phyloP scores from a whole-genome alignment of 2,329 filamentous ascomycete genomes.

The Fusarium albidum region DNA sequence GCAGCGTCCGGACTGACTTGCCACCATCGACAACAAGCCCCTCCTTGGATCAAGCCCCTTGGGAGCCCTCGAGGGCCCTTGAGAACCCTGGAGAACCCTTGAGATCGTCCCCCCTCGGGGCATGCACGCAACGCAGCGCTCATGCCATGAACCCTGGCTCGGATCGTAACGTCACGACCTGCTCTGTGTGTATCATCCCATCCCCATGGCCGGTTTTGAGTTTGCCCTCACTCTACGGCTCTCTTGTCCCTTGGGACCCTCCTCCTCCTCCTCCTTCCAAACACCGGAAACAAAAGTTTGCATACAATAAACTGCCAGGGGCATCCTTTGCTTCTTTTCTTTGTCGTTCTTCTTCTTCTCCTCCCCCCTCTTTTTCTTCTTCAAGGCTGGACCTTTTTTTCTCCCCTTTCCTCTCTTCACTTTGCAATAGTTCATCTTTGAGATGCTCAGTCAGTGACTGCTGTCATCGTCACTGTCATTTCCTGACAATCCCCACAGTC shows the following conservation, averaged over 20 bases:
- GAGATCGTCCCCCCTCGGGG: conserved; percentile 19
- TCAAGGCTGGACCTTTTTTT: conserved; percentile 39
- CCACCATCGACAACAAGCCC: conserved; percentile 7
- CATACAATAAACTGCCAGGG: conserved; percentile 31
- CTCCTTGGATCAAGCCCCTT: too few relatives aligned
- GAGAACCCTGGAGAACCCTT: too few relatives aligned
- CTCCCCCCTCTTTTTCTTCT: conserved; percentile 26
- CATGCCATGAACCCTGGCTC: conserved; percentile 21
- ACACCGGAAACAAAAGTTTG: conserved; percentile 16
- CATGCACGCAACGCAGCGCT: conserved; percentile 10
- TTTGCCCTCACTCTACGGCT: conserved; percentile 8
- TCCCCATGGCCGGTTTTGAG: conserved; percentile 13
- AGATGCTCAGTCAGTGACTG: conserved; percentile 36
- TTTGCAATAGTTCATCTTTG: conserved; percentile 22
- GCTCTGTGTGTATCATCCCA: conserved; percentile 31
- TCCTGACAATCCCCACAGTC: conserved; percentile 15
- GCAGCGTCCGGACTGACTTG: too few relatives aligned
- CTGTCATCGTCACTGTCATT: conserved; percentile 25
- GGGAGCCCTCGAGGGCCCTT: too few relatives aligned
- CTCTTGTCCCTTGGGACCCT: conserved; percentile 27
- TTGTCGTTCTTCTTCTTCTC: conserved; percentile 30
- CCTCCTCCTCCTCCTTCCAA: conserved; percentile 19
- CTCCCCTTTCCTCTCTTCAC: conserved; percentile 27
- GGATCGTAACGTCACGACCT: conserved; percentile 27
- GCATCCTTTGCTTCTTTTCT: conserved; percentile 20